Percentiles rank a stretch among this genome's conserved stretches.
Conservation (phyloP, 441 rosid species). For the Adansonia rubrostipa region DNA sequence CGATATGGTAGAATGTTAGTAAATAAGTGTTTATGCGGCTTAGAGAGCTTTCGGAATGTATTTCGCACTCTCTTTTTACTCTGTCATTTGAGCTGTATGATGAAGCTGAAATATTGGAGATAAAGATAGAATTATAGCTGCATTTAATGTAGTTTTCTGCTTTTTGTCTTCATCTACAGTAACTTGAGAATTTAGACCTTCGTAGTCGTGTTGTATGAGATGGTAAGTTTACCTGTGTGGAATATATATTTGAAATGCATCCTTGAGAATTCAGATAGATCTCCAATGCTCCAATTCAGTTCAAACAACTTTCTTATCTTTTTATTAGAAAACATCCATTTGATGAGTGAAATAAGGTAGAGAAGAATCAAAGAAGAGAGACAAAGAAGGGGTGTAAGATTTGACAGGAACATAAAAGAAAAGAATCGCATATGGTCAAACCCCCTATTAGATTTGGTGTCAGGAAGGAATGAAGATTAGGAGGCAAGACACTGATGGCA, state of each 20-base stretch:
- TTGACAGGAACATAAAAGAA: too few species aligned
- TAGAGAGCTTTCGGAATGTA: neutral
- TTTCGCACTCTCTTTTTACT: neutral
- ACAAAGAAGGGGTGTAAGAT: neutral
- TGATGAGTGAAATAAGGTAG: neutral
- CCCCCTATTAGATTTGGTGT: too few species aligned
- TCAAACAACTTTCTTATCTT: neutral
- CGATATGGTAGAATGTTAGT: neutral
- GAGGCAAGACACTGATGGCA: too few species aligned
- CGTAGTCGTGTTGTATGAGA: neutral
- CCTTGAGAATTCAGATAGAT: neutral
- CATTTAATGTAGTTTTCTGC: neutral
- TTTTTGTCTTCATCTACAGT: neutral
- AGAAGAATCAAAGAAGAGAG: neutral
- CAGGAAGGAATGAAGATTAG: too few species aligned
- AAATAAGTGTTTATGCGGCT: neutral
- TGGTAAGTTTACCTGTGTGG: neutral
- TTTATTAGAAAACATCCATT: neutral
- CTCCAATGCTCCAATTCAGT: neutral
- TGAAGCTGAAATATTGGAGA: conserved; percentile 1
- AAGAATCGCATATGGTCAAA: too few species aligned
- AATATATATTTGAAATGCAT: neutral
- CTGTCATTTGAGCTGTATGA: neutral
- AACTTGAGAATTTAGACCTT: neutral
- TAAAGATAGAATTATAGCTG: neutral